A percentile compares a stretch with the other conserved stretches of the same genome.
Conservation (phyloP, 306 rosid species). For the Astragalus membranaceus region DNA sequence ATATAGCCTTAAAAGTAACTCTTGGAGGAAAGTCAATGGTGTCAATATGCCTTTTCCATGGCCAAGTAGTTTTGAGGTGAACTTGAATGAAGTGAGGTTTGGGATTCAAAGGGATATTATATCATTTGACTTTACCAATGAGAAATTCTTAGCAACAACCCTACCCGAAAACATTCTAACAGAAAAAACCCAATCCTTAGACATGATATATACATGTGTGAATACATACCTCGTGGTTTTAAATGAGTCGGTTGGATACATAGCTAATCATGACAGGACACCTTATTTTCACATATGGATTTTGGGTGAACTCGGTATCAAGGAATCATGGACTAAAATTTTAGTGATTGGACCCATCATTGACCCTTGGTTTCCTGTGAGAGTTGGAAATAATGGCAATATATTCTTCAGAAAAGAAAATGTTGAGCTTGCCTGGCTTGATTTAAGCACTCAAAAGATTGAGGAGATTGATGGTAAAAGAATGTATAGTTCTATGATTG, state of each 20-base stretch:
- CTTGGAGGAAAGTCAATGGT: not conserved
- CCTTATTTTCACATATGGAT: not conserved
- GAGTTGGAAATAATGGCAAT: not conserved
- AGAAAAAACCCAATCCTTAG: too few relatives aligned
- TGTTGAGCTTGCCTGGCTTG: not conserved
- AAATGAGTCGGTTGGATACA: not conserved
- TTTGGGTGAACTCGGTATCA: not conserved
- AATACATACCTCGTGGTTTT: not conserved
- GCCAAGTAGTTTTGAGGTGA: not conserved
- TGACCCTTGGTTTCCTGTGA: not conserved
- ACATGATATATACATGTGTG: not conserved
- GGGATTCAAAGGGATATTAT: not conserved
- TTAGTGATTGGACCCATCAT: not conserved
- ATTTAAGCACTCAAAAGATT: not conserved
- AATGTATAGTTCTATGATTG: not conserved
- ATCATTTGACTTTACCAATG: not conserved
- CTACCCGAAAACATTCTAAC: not conserved
- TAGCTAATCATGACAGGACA: not conserved
- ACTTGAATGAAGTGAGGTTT: not conserved
- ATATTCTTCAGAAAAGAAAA: not conserved
- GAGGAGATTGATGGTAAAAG: not conserved
- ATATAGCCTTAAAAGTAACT: not conserved
- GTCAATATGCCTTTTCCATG: not conserved
- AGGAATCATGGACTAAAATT: not conserved
- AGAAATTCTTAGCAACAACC: not conserved